Evolutionary conservation across 192 early-diverging fungal species (phyloP).

Genomic region (Entomortierella parvispora): DNA sequence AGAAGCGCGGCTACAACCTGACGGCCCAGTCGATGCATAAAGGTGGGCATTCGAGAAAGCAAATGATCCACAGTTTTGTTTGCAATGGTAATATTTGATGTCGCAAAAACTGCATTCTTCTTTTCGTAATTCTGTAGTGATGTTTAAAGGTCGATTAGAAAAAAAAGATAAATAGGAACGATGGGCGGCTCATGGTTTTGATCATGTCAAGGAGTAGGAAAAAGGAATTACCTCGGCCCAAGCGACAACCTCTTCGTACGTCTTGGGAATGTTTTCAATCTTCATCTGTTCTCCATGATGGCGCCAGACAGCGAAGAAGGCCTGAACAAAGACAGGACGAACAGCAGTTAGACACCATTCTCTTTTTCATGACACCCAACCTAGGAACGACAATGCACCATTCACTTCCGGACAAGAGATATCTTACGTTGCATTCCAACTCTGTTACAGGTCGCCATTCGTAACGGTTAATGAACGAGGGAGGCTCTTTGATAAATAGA

Average conservation of each 20-base stretch:
- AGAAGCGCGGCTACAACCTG: constrained; percentile 10
- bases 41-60: constrained; percentile 4
- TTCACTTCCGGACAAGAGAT: too few species aligned
- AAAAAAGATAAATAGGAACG: not conserved
- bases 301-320: constrained; percentile 6
- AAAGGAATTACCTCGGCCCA: constrained; percentile 24
- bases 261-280: constrained; percentile 28
- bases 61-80: constrained; percentile 12
- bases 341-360: not conserved
- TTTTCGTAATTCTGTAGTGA: constrained; percentile 19
- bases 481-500: constrained; percentile 43
- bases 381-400: too few species aligned
- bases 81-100: constrained; percentile 21
- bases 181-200: not conserved
- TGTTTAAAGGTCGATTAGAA: not conserved
- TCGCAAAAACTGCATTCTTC: constrained; percentile 3
- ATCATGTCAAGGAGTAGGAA: not conserved
- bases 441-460: constrained; percentile 51
- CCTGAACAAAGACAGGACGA: not conserved
- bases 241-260: constrained; percentile 3
- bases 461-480: constrained; percentile 32
- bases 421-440: constrained; percentile 53
- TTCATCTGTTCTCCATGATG: constrained; percentile 21
- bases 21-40: constrained; percentile 11
- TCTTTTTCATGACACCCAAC: too few species aligned